A percentile compares a stretch with the other conserved stretches of the same genome.
Evolutionary conservation across 2,329 filamentous ascomycete genomes (phyloP).

Genomic region (Cercospora sojina): DNA sequence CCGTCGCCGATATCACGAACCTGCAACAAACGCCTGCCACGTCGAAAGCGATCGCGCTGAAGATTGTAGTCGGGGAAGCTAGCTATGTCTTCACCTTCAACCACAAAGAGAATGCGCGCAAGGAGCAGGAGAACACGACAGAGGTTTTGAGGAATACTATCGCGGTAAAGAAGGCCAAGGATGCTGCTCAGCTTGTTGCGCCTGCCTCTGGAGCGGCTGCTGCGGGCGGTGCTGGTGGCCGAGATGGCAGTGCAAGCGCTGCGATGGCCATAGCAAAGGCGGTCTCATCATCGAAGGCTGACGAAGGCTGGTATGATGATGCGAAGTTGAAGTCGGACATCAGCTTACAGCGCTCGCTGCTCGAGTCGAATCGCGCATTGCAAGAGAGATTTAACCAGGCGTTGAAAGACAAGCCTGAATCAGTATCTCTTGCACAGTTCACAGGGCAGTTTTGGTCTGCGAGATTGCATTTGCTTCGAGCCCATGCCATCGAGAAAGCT

Average conservation of each 20-base stretch:
- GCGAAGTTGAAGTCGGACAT: conserved; percentile 72
- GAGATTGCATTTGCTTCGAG: conserved; percentile 77
- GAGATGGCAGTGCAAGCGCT: conserved; percentile 35
- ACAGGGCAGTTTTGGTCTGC: conserved; percentile 94
- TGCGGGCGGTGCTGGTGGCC: conserved; percentile 18
- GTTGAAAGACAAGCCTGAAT: conserved; percentile 76
- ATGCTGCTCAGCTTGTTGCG: conserved; percentile 40
- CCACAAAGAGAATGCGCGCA: conserved; percentile 68
- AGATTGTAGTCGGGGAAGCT: conserved; percentile 77
- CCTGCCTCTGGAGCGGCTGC: conserved; percentile 26
- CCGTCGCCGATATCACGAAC: conserved; percentile 78
- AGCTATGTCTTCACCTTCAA: conserved; percentile 89
- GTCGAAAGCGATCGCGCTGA: conserved; percentile 89
- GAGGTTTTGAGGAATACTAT: conserved; percentile 78
- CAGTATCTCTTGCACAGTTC: conserved; percentile 76
- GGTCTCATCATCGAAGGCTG: conserved; percentile 53
- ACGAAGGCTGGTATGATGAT: conserved; percentile 76
- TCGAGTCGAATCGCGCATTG: conserved; percentile 72
- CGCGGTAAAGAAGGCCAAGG: conserved; percentile 61
- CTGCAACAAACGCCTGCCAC: conserved; percentile 90
- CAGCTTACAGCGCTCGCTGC: conserved; percentile 80
- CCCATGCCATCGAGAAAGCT: conserved; percentile 82
- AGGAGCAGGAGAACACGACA: conserved; percentile 82
- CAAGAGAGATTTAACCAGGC: conserved; percentile 86
- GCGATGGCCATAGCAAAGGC: conserved; percentile 78